A percentile compares a stretch with the other conserved stretches of the same genome.
These are phyloP conservation scores for Phytopythium helicoides DNA, from an alignment of 352 stramenopile genomes.

Conservation along the genomic window DNA sequence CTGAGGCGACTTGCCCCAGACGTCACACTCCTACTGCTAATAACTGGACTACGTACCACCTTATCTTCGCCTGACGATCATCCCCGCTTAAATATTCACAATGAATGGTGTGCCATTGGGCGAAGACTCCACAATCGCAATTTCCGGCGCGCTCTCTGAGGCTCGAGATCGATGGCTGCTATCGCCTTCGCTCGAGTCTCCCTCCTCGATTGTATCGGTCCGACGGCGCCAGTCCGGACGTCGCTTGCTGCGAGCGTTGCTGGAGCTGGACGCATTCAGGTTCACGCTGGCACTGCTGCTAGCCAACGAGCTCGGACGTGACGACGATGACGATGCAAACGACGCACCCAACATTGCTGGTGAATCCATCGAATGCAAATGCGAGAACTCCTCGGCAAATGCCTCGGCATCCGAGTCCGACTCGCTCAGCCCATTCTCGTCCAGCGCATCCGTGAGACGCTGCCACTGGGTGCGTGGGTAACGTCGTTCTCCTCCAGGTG, in stretches of 20 bases:
- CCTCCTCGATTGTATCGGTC: constrained; percentile 38
- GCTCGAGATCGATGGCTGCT: constrained; percentile 1
- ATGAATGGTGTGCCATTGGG: constrained; percentile 50
- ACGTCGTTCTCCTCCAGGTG: constrained; percentile 19
- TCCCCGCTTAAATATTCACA: constrained; percentile 52
- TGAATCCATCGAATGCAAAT: constrained; percentile 40
- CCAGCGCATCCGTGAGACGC: constrained; percentile 25
- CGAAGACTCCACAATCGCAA: constrained; percentile 45
- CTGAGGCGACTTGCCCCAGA: not conserved
- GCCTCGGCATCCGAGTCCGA: constrained; percentile 36
- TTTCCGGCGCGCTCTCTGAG: constrained; percentile 1
- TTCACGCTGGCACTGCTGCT: constrained; percentile 14
- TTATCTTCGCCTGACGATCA: not conserved
- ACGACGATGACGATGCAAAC: constrained; percentile 12
- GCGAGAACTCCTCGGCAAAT: constrained; percentile 45
- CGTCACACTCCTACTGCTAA: too few relatives aligned
- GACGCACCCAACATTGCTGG: constrained; percentile 20
- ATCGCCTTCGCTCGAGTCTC: constrained; percentile 2
- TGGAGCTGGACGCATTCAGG: constrained; percentile 12
- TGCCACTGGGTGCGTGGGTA: constrained; percentile 14
- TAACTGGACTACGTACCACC: not conserved
- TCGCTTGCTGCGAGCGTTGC: constrained; percentile 18
- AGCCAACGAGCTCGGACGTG: constrained; percentile 23
- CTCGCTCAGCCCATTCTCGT: constrained; percentile 46
- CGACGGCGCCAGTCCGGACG: constrained; percentile 32